These are phyloP conservation scores for Penicillium turbatum DNA, from an alignment of 495 filamentous ascomycete genomes.

Conservation along the genomic window DNA sequence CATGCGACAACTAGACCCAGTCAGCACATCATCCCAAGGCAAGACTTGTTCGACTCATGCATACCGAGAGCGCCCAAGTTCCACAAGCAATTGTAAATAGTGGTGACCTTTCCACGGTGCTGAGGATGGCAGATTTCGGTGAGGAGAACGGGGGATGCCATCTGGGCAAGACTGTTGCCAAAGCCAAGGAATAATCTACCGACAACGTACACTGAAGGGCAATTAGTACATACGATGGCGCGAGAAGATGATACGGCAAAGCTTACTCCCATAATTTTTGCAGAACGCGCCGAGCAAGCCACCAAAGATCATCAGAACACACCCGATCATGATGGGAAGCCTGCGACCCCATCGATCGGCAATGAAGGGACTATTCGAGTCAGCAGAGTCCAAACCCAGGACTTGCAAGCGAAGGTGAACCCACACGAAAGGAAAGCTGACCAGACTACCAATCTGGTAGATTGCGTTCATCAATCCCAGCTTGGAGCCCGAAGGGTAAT, in stretches of 20 bases:
- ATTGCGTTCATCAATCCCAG: conserved; percentile 61
- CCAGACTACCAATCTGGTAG: conserved; percentile 61
- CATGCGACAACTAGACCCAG: conserved; percentile 14
- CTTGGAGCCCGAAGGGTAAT: conserved; percentile 45
- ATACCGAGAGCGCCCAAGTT: conserved; percentile 51
- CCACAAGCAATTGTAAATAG: conserved; percentile 61
- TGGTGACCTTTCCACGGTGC: conserved; percentile 58
- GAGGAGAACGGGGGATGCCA: conserved; percentile 56
- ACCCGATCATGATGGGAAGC: conserved; percentile 54
- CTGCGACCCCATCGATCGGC: conserved; percentile 58
- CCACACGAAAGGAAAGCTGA: conserved; percentile 59
- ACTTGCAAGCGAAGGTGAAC: conserved; percentile 3
- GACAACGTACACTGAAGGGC: conserved; percentile 15
- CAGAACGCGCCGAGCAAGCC: conserved; percentile 49
- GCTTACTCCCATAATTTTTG: conserved; percentile 37
- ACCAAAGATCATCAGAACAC: conserved; percentile 58
- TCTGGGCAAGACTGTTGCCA: conserved; percentile 57
- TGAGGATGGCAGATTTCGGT: conserved; percentile 62
- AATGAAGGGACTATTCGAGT: conserved; percentile 39
- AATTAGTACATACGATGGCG: background rate
- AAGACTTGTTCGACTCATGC: background rate
- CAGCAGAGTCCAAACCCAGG: background rate
- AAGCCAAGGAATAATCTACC: conserved; percentile 52
- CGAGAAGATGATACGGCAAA: background rate
- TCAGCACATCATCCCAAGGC: background rate